These are phyloP conservation scores for Paracoccidioides brasiliensis DNA, from an alignment of 2,329 filamentous ascomycete genomes.

Conservation along the genomic window DNA sequence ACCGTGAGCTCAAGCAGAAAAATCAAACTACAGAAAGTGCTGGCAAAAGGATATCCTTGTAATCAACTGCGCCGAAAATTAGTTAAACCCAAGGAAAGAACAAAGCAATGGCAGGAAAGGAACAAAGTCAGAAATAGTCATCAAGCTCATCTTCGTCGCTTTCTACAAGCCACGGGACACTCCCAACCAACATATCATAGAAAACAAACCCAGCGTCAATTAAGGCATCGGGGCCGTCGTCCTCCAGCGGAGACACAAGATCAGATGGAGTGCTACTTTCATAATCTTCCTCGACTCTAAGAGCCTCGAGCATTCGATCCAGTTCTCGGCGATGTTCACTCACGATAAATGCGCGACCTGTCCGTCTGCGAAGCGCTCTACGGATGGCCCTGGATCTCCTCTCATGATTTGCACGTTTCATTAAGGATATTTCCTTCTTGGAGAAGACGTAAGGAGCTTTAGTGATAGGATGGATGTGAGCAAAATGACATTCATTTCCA, in stretches of 20 bases:
- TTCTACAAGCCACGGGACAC: not conserved
- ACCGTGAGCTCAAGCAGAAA: not conserved
- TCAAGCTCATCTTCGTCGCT: not conserved
- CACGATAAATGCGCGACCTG: too few species aligned
- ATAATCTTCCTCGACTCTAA: not conserved
- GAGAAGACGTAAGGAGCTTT: conserved; percentile 11
- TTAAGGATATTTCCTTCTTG: conserved; percentile 3
- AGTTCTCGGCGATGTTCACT: not conserved
- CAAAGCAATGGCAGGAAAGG: not conserved
- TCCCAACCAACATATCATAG: not conserved
- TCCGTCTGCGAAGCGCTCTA: not conserved
- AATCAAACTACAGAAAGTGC: not conserved
- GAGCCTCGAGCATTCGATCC: not conserved
- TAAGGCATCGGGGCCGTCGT: not conserved
- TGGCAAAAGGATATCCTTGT: not conserved
- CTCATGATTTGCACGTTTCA: conserved; percentile 6
- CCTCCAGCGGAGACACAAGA: not conserved
- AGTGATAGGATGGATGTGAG: conserved; percentile 12
- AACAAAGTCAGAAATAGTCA: not conserved
- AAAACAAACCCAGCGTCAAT: not conserved
- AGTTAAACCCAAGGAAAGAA: not conserved
- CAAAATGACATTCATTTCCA: conserved; percentile 20
- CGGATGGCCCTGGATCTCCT: not conserved
- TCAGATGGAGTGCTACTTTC: not conserved
- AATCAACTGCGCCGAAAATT: not conserved